Conservation (phyloP, 169 alveolate genomes). For the Plasmodium berghei region DNA sequence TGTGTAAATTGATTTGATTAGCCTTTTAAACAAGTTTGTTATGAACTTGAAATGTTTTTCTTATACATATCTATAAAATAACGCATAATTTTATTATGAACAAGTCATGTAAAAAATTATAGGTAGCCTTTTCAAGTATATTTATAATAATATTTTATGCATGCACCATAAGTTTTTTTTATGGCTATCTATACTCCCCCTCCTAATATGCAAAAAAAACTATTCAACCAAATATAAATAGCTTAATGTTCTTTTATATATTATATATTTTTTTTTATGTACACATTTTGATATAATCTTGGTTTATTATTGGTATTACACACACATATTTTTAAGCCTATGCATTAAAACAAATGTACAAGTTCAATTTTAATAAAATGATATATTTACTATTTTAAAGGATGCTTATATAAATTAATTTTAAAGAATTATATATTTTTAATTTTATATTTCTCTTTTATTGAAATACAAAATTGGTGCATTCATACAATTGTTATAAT, state of each 20-base stretch:
- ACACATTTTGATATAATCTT: neutral
- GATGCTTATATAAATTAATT: neutral
- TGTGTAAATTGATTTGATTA: no score
- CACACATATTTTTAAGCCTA: neutral
- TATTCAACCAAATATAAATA: neutral
- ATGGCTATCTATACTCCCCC: conserved; percentile 5
- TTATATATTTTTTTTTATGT: neutral
- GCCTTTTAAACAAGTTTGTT: no score
- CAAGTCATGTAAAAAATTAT: conserved; percentile 23
- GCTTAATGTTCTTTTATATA: neutral
- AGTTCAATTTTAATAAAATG: neutral
- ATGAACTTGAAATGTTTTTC: no score
- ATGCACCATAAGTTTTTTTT: conserved; percentile 21
- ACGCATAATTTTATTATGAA: conserved; percentile 18
- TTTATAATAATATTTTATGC: conserved; percentile 18
- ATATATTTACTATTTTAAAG: neutral
- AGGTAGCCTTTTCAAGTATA: conserved; percentile 13
- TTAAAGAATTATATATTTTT: neutral
- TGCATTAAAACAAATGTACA: neutral
- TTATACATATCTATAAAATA: no score
- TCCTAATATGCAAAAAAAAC: conserved; percentile 1
- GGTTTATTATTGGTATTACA: neutral
- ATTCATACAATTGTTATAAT: neutral
- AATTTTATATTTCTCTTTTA: neutral
- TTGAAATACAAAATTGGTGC: conserved; percentile 1